Base-by-base conservation (phyloP, 805 yeast genomes). In the Myxozyma nipponensis region DNA sequence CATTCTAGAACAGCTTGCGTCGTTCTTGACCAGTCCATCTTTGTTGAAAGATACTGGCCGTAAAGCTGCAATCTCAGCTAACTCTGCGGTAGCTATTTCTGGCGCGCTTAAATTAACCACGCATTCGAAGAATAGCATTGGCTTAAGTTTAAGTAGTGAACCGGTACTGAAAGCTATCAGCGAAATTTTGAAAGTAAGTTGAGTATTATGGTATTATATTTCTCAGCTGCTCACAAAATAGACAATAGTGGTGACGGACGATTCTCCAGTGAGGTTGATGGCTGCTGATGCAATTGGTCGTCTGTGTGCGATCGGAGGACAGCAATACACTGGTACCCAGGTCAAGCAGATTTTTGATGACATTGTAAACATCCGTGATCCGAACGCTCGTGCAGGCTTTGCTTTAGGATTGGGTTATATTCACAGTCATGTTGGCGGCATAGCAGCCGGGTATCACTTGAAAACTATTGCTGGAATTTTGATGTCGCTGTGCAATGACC, bases 1-100 rank as follows among this genome's bases (percentile, higher is more conserved):
- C 0, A 73, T 93, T n/a, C 67, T 93, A 19, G 97, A 91, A 61
- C 86, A 82, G 47, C 67, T 93, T 54, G 76, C 89, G 57, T 72
- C 83, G 2, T 72, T 76, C 17, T 54, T 83, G 35, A 60, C 34
- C 70, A 77, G 42, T 72, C 78, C 25, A 68, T 74, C 34, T 10
- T 36, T 46, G 34, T 34, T 39, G 26, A 60, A 69, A 57, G 39
- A 64, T 61, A 68, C 66, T 1, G 61, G 70, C 5, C 67, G 75
- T 34, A 63, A 66, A 17, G 64, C 66, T 0, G 86, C 90, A 0
- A 72, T 84, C 6, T 66, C 75, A 1, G 71, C 83, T 3, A 90
- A 90, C 61, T 65, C 78, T 1, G 70, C 85, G 0, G 72, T 84
- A 21, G 85, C 91, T 0, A 57, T 89, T 1, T 80, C 83, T 61